Percentiles rank a stretch among this genome's conserved stretches.
These are phyloP conservation scores for Clarkia xantiana DNA, from an alignment of 345 rosid genomes.

Conservation along the genomic window DNA sequence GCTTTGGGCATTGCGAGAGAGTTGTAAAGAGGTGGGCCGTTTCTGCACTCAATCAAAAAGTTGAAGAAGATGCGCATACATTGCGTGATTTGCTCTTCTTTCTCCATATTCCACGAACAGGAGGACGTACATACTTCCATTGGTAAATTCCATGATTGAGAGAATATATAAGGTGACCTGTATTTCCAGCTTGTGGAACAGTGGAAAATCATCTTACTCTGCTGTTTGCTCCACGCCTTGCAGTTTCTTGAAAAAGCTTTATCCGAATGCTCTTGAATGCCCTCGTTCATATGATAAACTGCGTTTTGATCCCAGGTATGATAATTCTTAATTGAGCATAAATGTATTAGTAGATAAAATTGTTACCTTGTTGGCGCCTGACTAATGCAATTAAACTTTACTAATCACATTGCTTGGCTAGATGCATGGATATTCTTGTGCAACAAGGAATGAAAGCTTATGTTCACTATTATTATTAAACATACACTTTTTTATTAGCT, in stretches of 20 bases:
- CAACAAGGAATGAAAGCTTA: too few relatives aligned
- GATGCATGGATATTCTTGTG: too few relatives aligned
- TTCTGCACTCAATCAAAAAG: slow-evolving; percentile 39
- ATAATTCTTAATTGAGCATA: not conserved
- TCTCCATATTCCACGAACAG: slow-evolving; percentile 92
- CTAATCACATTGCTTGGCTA: too few relatives aligned
- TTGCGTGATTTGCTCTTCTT: slow-evolving; percentile 73
- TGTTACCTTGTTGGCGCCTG: too few relatives aligned
- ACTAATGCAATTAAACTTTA: too few relatives aligned
- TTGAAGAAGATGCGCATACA: slow-evolving; percentile 39
- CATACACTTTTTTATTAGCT: too few relatives aligned
- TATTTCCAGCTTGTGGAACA: slow-evolving; percentile 1
- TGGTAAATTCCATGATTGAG: slow-evolving; percentile 34
- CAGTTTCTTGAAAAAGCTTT: slow-evolving; percentile 84
- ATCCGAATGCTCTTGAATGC: slow-evolving; percentile 52
- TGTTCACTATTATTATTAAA: too few relatives aligned
- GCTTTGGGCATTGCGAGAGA: slow-evolving; percentile 45
- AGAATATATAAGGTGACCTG: not conserved
- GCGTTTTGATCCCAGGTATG: slow-evolving; percentile 82
- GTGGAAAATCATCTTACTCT: slow-evolving; percentile 5
- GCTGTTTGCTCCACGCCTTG: slow-evolving; percentile 13
- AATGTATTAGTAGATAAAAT: not conserved
- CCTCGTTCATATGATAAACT: slow-evolving; percentile 92
- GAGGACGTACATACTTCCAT: slow-evolving; percentile 86
- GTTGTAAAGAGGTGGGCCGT: slow-evolving; percentile 57